A percentile compares a stretch with the other conserved stretches of the same genome.
These are phyloP conservation scores for Cardamine chenopodiifolia DNA, from an alignment of 345 rosid genomes.

Conservation along the genomic window DNA sequence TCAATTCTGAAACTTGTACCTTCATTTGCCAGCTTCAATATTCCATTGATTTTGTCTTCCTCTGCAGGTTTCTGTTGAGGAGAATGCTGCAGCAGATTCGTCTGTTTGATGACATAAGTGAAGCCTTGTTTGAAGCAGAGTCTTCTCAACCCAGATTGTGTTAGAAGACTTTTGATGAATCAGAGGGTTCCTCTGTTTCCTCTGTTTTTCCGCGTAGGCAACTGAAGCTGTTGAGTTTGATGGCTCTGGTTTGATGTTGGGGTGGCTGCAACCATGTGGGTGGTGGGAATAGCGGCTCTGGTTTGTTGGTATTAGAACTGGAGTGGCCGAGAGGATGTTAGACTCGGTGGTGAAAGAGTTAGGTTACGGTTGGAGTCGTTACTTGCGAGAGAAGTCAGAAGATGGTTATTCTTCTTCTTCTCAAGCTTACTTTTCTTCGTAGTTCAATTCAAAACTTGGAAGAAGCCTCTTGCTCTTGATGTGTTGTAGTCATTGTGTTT, in stretches of 20 bases:
- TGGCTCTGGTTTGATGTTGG: constrained; percentile 3
- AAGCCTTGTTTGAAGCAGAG: no score
- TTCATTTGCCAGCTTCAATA: no score
- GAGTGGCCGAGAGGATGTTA: constrained; percentile 35
- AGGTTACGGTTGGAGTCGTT: constrained; percentile 16
- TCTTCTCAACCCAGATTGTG: no score
- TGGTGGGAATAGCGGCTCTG: constrained; percentile 43
- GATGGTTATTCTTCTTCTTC: not conserved
- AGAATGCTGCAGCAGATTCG: no score
- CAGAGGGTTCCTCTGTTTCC: no score
- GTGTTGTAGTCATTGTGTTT: not conserved
- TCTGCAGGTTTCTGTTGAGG: no score
- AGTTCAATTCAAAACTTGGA: constrained; percentile 3
- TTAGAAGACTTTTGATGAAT: no score
- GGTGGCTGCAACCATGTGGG: constrained; percentile 43
- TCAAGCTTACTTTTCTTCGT: not conserved
- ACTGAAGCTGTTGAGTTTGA: no score
- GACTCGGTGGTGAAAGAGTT: constrained; percentile 28
- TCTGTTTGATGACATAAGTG: no score
- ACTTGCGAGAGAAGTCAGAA: constrained; percentile 22
- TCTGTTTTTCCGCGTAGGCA: no score
- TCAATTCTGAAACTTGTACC: no score
- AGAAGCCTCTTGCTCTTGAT: not conserved
- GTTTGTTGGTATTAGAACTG: constrained; percentile 35
- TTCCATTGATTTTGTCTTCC: no score